Base-by-base conservation (phyloP, 768 basidiomycete species). In the Lactarius sanguifluus region DNA sequence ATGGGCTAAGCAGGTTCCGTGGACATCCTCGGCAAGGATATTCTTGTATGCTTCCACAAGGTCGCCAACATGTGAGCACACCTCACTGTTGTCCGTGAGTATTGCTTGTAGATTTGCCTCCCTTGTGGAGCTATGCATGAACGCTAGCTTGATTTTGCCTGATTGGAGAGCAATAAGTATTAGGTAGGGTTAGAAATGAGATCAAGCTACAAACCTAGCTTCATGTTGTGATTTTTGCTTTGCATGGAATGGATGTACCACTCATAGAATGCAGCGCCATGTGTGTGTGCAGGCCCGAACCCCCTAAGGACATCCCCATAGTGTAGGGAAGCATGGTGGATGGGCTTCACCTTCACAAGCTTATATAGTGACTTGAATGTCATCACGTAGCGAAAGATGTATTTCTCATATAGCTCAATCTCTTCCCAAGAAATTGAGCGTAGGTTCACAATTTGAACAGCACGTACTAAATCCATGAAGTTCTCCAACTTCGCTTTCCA, bases 241-340 rank as follows among this genome's bases (percentile, higher is more conserved):
- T 74, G 73, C 20, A 75, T 56, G 2, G 59, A 34, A 30, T 70
- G 60, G 38, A 71, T 74, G 16, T 61, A 62, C 2, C 72, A 60
- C 34, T 75, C 72, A 12, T 45, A 70, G 56, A 55, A 55, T 5
- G 23, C 57, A 16, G 25, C 69, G 3, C 56, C 58, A 20, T 59
- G 65, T 2, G 71, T 64, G 57, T 76, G 75, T 0, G 60, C 50
- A 0, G 78, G 78, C 0, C 79, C 78, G 58, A 75, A 78, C 0
- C 66, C 56, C 1, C 66, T 45, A 5, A 79, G 61, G 38, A 72
- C 65, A 8, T 74, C 64, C 0, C 69, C 70, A 20, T 77, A 70
- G 65, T 80, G 78, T 7, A 77, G 69, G 3, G 76, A 71, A 12
- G 71, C 59, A 54, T 80, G 79, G n/a, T 77, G 74, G 25, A 70